Conservation (phyloP, 1,284 basidiomycete genomes). For the Ustilago tritici region DNA sequence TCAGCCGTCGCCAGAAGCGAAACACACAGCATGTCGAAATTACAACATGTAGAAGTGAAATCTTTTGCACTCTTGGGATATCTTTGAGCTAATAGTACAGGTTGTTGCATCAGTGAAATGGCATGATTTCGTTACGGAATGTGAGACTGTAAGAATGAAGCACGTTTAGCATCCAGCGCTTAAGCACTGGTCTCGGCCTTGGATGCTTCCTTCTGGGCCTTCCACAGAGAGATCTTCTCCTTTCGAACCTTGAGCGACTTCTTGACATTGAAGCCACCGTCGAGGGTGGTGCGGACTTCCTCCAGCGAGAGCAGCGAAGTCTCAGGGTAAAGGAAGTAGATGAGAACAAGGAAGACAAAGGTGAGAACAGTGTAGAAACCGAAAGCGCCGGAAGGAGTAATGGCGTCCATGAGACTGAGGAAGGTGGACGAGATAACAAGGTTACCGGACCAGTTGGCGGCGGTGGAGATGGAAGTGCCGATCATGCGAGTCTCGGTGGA, state of each 20-base stretch:
- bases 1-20: background rate
- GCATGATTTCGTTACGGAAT: background rate
- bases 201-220: conserved; percentile 38
- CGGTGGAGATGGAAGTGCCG: conserved; percentile 78
- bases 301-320: conserved; percentile 77
- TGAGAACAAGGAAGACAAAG: conserved; percentile 78
- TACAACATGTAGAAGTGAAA: background rate
- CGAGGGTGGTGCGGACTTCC: conserved; percentile 75
- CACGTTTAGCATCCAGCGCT: background rate
- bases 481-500: conserved; percentile 78
- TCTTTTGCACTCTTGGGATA: conserved; percentile 14
- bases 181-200: conserved; percentile 28
- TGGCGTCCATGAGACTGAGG: conserved; percentile 80
- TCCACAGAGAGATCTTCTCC: conserved; percentile 58
- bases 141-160: background rate
- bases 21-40: background rate
- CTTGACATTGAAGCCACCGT: conserved; percentile 71
- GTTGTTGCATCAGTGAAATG: conserved; percentile 10
- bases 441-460: conserved; percentile 83
- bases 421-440: conserved; percentile 82
- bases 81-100: conserved; percentile 30
- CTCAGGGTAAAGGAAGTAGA: conserved; percentile 73
- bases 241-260: conserved; percentile 69
- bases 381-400: conserved; percentile 76
- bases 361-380: conserved; percentile 84